These are phyloP conservation scores for Sugiyamaella floridensis DNA, from an alignment of 805 yeast genomes.

Conservation along the genomic window DNA sequence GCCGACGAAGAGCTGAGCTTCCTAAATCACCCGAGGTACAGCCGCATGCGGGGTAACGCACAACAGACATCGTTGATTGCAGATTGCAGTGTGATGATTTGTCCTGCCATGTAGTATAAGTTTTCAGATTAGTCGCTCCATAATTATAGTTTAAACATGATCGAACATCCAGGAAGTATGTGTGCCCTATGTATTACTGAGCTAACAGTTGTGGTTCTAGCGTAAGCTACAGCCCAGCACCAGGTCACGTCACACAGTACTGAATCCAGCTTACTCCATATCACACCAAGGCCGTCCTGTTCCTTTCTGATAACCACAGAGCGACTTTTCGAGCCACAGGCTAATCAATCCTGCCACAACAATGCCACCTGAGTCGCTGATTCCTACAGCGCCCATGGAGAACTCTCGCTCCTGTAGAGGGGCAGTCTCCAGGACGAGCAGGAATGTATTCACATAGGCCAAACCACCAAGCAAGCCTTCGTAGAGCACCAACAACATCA, in stretches of 20 bases:
- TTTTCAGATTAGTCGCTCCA: too few species aligned
- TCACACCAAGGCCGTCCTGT: slow-evolving; percentile 79
- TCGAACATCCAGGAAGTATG: too few species aligned
- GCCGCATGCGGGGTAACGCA: background rate
- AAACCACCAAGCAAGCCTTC: slow-evolving; percentile 89
- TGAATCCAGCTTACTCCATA: slow-evolving; percentile 25
- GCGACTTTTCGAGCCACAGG: slow-evolving; percentile 60
- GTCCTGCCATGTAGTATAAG: too few species aligned
- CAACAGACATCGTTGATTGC: too few species aligned
- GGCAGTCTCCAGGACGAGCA: slow-evolving; percentile 60
- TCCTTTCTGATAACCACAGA: slow-evolving; percentile 65
- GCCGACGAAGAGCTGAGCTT: background rate
- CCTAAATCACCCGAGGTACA: background rate
- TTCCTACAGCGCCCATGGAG: slow-evolving; percentile 74
- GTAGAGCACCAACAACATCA: slow-evolving; percentile 63
- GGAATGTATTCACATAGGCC: slow-evolving; percentile 82
- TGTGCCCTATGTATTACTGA: too few species aligned
- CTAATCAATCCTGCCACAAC: slow-evolving; percentile 74
- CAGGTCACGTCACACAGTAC: too few species aligned
- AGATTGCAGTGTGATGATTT: too few species aligned
- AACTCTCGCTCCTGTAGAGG: slow-evolving; percentile 55
- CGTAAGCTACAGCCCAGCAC: too few species aligned
- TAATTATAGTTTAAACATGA: too few species aligned
- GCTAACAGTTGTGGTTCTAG: too few species aligned
- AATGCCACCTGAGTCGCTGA: slow-evolving; percentile 80